Percentiles rank a stretch among this genome's conserved stretches.
Evolutionary conservation across 352 stramenopile genomes (phyloP).

Genomic region (Pythium scleroteichum): DNA sequence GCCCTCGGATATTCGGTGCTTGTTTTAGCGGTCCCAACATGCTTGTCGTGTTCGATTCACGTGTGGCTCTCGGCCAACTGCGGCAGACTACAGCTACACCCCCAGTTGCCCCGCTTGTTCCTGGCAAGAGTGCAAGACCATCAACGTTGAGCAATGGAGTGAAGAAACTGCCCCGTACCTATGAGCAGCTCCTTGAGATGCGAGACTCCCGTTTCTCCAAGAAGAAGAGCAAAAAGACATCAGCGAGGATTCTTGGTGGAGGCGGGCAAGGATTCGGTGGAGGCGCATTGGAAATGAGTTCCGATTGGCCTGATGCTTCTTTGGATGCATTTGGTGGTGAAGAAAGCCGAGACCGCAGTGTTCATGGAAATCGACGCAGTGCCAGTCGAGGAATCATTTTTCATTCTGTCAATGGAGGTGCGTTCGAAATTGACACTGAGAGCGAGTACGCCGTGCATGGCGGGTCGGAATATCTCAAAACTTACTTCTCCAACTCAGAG

Average conservation of each 20-base stretch:
- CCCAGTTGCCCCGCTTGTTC: constrained; percentile 44
- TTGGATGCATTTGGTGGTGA: constrained; percentile 15
- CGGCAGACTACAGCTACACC: constrained; percentile 42
- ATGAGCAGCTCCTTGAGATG: constrained; percentile 74
- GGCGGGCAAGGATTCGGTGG: not conserved
- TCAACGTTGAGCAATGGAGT: constrained; percentile 7
- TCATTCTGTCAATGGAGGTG: constrained; percentile 8
- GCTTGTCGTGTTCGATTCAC: constrained; percentile 84
- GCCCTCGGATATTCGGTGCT: constrained; percentile 74
- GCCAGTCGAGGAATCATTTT: not conserved
- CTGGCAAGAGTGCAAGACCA: constrained; percentile 53
- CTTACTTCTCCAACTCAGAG: constrained; percentile 68
- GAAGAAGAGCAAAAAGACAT: constrained; percentile 79
- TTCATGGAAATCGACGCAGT: constrained; percentile 14
- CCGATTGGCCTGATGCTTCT: constrained; percentile 7
- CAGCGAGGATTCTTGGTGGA: constrained; percentile 21
- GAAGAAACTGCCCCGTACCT: constrained; percentile 71
- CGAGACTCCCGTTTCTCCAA: constrained; percentile 74
- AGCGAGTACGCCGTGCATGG: constrained; percentile 49
- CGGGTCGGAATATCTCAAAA: constrained; percentile 73
- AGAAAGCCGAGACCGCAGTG: constrained; percentile 17
- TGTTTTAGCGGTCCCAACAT: constrained; percentile 86
- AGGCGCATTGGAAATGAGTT: constrained; percentile 33
- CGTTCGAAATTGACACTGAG: constrained; percentile 30
- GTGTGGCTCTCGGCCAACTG: constrained; percentile 73